phyloP scores from a whole-genome alignment of 345 rosid genomes.

The Orychophragmus violaceus region DNA sequence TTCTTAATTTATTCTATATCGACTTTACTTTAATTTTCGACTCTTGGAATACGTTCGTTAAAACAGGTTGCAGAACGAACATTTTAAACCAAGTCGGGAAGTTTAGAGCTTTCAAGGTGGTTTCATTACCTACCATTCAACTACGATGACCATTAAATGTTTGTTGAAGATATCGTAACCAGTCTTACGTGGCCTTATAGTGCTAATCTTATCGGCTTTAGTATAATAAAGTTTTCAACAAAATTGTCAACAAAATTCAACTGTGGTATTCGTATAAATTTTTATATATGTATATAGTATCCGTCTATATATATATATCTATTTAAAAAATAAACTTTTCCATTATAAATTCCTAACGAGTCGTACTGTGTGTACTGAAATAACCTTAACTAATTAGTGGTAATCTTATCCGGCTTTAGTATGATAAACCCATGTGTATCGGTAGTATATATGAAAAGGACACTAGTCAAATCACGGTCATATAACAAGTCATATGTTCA shows the following conservation, averaged over 20 bases:
- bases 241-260: constrained; percentile 7
- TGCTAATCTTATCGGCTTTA: neutral
- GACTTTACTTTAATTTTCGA: neutral
- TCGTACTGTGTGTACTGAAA: neutral
- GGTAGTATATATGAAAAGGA: no score
- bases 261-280: neutral
- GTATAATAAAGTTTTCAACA: neutral
- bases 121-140: constrained; percentile 54
- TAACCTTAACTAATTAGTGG: no score
- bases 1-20: neutral
- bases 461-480: no score
- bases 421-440: no score
- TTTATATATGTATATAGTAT: neutral
- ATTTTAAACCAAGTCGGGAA: constrained; percentile 57
- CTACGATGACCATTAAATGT: constrained; percentile 31
- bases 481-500: no score
- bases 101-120: constrained; percentile 51
- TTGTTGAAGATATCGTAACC: neutral
- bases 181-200: neutral
- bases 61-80: constrained; percentile 56
- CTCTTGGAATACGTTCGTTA: neutral
- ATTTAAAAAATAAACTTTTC: no score
- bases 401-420: no score
- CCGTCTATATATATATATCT: neutral
- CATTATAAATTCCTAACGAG: neutral